A percentile compares a stretch with the other conserved stretches of the same genome.
Conservation (phyloP, 441 rosid genomes). For the Breynia disticha region DNA sequence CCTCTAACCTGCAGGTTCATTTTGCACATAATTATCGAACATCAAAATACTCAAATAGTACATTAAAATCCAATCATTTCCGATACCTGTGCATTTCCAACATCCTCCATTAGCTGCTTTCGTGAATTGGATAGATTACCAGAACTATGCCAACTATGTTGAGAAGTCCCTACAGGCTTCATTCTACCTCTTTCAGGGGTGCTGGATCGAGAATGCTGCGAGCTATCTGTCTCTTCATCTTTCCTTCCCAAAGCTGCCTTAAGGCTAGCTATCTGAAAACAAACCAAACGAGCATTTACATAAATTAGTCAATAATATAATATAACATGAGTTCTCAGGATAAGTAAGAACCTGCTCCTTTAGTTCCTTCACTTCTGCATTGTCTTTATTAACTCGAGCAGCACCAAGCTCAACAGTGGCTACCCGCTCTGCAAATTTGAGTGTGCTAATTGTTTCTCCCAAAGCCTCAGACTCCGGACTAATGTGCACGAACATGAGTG, state of each 20-base stretch:
- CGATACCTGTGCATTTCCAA: constrained; percentile 24
- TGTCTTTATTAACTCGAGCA: constrained; percentile 69
- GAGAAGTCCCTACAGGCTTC: constrained; percentile 41
- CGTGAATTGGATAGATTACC: constrained; percentile 25
- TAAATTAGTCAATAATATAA: not conserved
- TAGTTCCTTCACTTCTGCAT: constrained; percentile 69
- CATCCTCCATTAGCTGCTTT: constrained; percentile 24
- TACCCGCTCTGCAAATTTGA: constrained; percentile 87
- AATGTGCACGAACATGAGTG: constrained; percentile 87
- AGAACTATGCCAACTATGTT: constrained; percentile 33
- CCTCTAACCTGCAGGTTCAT: constrained; percentile 38
- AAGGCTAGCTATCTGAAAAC: constrained; percentile 61
- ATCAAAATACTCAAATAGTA: too few relatives aligned
- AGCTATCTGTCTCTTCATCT: constrained; percentile 47
- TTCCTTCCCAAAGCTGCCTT: constrained; percentile 79
- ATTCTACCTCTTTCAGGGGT: constrained; percentile 47
- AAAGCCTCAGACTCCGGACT: constrained; percentile 82
- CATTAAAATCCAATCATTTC: constrained; percentile 12
- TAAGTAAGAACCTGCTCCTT: constrained; percentile 59
- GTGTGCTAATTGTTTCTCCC: constrained; percentile 80
- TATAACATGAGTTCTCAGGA: not conserved
- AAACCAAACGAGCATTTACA: constrained; percentile 9
- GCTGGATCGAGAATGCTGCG: constrained; percentile 38
- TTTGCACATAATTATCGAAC: not conserved
- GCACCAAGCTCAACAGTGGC: constrained; percentile 90